Base-by-base conservation (phyloP, 73 alveolate species). In the Blepharisma stoltei region DNA sequence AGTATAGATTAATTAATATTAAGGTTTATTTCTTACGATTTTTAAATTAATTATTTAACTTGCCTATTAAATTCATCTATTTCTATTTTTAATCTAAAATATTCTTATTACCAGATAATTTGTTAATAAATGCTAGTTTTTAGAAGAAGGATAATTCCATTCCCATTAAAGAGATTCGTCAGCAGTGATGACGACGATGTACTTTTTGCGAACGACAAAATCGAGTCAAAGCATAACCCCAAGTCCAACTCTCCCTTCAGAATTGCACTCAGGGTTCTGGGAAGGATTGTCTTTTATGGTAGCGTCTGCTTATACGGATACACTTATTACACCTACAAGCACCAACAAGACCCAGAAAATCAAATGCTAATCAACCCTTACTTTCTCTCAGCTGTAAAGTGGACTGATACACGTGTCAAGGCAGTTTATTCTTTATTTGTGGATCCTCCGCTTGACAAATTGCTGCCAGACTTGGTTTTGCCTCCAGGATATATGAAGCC, bases 401-500 rank as follows among this genome's bases (percentile, higher is more conserved):
- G 41, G 18, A 43, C 60, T 9, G 79, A 69, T 4, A 20, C 11
- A 38, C 11, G 54, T 1, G 27, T 69, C 6, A 25, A 14, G 14
- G 65, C 32, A 1, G 9, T 69, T 43, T 18, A 69, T 8, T n/a
- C 37, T 4, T 43, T 69, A n/a, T 38, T 69, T n/a, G 60, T 69
- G 20, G 79, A 69, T 53, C 97, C 97, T 32, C 94, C 95, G 6
- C 90, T 90, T 6, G 97, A 90, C 53, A 90, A 90, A 71, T 78
- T 90, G 38, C 77, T 90, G 47, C 95, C 94, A 8, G 97, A 90
- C 76, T 83, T 78, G 68, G 86, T 83, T 4, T 73, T 88, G 38
- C 97, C 97, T 6, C 89, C 89, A 49, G 95, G 95, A 44, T 76
- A 78, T 38, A 87, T 84, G 9, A 75, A 77, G 80, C 97, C 97